Evolutionary conservation across 2,329 filamentous ascomycete species (phyloP).

Genomic region (Trichoderma asperellum): DNA sequence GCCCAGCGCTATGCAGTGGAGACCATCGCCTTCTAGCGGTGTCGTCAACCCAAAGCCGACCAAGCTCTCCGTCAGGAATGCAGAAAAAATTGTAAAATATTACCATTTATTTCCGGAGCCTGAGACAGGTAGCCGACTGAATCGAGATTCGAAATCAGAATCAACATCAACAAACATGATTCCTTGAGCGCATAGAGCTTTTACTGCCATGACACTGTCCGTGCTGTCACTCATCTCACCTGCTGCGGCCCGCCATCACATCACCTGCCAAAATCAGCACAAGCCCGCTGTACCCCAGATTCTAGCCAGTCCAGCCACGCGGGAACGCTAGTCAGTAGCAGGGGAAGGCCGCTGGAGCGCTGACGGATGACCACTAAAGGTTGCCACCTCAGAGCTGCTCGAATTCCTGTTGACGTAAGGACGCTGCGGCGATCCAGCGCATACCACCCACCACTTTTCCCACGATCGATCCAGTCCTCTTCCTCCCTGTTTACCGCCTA

Average conservation of each 20-base stretch:
- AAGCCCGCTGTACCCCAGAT: slow-evolving; percentile 28
- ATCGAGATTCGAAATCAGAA: neutral
- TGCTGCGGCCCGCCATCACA: neutral
- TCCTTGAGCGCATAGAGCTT: neutral
- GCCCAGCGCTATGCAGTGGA: slow-evolving; percentile 1
- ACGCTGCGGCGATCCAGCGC: neutral
- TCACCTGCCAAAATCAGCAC: slow-evolving; percentile 21
- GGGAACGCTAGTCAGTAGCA: slow-evolving; percentile 25
- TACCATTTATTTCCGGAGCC: neutral
- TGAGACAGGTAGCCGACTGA: neutral
- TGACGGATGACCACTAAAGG: neutral
- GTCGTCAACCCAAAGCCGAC: neutral
- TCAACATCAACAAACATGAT: neutral
- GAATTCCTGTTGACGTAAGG: slow-evolving; percentile 29
- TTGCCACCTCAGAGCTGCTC: neutral
- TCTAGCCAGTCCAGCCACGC: slow-evolving; percentile 14
- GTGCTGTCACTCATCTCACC: neutral
- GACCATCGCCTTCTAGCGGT: neutral
- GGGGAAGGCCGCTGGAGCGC: slow-evolving; percentile 19
- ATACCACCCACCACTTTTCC: neutral
- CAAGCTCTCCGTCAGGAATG: slow-evolving; percentile 1
- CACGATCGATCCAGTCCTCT: neutral
- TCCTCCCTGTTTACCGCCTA: slow-evolving; percentile 14
- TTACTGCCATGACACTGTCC: neutral
- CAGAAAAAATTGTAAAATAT: neutral